Evolutionary conservation across 495 filamentous ascomycete species (phyloP), one percentile per base, ranked within the genome.

Genomic region (Sphaerosporella brunnea): DNA sequence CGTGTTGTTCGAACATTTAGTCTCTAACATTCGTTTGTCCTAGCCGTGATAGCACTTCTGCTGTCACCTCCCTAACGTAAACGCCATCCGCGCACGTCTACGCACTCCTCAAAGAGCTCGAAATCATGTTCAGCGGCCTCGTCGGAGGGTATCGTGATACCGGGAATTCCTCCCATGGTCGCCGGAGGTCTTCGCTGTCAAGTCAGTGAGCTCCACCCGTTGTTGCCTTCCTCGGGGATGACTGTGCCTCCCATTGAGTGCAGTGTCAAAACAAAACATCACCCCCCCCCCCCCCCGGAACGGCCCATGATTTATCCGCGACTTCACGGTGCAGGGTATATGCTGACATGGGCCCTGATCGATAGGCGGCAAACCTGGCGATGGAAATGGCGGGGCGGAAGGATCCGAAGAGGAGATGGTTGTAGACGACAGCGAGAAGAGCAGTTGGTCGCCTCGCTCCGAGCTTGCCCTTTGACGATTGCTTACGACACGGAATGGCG

Each of bases 361-460:
- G 35, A 39, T 52, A 58, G 55, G 55, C 30, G 47, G 47, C 21
- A 59, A 59, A 43, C 46, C 51, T 23, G 34, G 39, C 19, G 57
- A 51, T 41, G 36, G 28, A 11, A 25, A n/a, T n/a, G 46, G 23
- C n/a, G 52, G 50, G 18, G n/a, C 44, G 28, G 23, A 32, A 11
- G 43, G 30, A 20, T 50, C 52, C 16, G 58, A 60, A 37, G 58
- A 61, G 38, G 58, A 61, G 49, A 61, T 58, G 3, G 53, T 61
- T 36, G 58, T 61, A 32, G 58, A 61, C 36, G 58, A 61, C 49
- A 53, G 54, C 9, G 58, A 61, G 43, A 61, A 61, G 51, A 61
- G 60, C 35, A 53, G 58, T 61, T 34, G 13, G 57, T 40, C 34
- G 15, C n/a, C 39, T 26, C 3, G 23, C 9, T 16, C 38, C 2